These are phyloP conservation scores for Brettanomyces custersianus DNA, from an alignment of 805 yeast species.

Conservation along the genomic window DNA sequence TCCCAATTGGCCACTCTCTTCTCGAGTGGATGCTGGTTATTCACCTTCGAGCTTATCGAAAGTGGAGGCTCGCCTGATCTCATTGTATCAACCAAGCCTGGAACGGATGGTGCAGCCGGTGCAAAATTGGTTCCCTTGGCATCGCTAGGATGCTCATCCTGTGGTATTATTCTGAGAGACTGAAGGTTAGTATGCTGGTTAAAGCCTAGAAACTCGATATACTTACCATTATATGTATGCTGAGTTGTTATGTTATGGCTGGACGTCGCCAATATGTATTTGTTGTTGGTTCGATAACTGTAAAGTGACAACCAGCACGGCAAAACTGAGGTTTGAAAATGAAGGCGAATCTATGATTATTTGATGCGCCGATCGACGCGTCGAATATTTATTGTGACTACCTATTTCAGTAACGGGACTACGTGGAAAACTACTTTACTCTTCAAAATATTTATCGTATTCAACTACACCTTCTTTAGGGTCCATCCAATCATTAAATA, in stretches of 20 bases:
- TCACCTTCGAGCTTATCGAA: constrained; percentile 50
- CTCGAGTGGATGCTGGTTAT: constrained; percentile 83
- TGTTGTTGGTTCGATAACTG: no score
- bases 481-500: constrained; percentile 3
- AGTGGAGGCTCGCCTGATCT: constrained; percentile 59
- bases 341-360: no score
- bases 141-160: constrained; percentile 31
- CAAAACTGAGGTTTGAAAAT: no score
- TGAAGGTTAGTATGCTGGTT: neutral
- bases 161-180: constrained; percentile 45
- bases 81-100: constrained; percentile 61
- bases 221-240: constrained; percentile 2
- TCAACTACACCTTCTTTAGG: constrained; percentile 3
- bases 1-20: constrained; percentile 74
- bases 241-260: constrained; percentile 5
- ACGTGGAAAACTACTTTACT: no score
- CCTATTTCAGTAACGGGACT: no score
- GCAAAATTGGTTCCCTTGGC: constrained; percentile 47
- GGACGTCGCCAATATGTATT: no score
- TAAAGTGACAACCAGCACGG: no score
- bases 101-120: constrained; percentile 54
- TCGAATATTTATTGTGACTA: no score
- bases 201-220: neutral
- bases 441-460: no score
- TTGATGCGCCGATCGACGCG: no score